These are phyloP conservation scores for Neonectria neomacrospora DNA, from an alignment of 2,329 filamentous ascomycete genomes.

Conservation along the genomic window DNA sequence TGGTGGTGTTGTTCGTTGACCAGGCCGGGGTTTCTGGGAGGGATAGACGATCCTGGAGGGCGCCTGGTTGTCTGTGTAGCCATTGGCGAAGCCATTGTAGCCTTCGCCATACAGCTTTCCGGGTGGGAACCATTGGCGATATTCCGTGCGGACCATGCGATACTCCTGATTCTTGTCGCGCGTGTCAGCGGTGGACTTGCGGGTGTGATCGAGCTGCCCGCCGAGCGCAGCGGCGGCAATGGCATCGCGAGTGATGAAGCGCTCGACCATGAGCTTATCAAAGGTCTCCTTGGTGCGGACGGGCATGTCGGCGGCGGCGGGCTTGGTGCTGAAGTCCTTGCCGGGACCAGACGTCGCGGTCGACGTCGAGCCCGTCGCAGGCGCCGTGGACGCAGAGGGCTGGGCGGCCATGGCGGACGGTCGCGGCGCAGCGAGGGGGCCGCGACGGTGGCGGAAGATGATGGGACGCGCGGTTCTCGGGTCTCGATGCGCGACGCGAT, in stretches of 20 bases:
- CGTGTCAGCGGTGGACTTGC: constrained; percentile 70
- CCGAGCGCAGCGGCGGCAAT: constrained; percentile 64
- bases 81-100: constrained; percentile 91
- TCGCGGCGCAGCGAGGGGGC: constrained; percentile 50
- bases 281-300: constrained; percentile 68
- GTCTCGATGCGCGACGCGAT: constrained; percentile 33
- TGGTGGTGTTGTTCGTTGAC: constrained; percentile 77
- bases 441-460: constrained; percentile 48
- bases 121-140: constrained; percentile 66
- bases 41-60: constrained; percentile 83
- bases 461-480: constrained; percentile 23
- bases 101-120: constrained; percentile 75
- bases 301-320: constrained; percentile 46
- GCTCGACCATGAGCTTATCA: constrained; percentile 64
- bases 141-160: constrained; percentile 66
- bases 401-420: constrained; percentile 57
- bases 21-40: constrained; percentile 77
- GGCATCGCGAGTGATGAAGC: constrained; percentile 64
- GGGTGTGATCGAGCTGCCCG: constrained; percentile 63
- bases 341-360: constrained; percentile 47
- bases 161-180: constrained; percentile 78
- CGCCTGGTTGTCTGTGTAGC: constrained; percentile 76
- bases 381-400: constrained; percentile 50
- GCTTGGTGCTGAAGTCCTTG: constrained; percentile 41
- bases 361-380: constrained; percentile 48